Evolutionary conservation across 2,329 filamentous ascomycete species (phyloP).

Genomic region (Bertia moriformis): DNA sequence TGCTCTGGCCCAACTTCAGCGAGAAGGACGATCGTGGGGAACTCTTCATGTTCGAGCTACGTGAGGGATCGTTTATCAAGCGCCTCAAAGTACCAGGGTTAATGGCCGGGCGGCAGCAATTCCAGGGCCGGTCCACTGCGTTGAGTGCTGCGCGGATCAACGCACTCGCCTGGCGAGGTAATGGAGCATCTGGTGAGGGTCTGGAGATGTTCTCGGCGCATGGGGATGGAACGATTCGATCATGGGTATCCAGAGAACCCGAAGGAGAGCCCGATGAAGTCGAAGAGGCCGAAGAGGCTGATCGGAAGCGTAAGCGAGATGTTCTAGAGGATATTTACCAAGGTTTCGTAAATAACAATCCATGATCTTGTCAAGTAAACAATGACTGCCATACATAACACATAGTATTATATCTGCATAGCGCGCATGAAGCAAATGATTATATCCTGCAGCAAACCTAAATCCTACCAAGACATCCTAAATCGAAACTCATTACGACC

Average conservation of each 20-base stretch:
- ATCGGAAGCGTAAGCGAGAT: conserved; percentile 40
- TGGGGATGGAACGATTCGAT: conserved; percentile 41
- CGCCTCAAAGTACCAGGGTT: conserved; percentile 31
- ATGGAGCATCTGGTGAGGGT: conserved; percentile 23
- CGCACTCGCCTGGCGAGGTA: conserved; percentile 37
- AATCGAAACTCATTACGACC: too few species aligned
- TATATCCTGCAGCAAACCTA: too few species aligned
- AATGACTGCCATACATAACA: too few species aligned
- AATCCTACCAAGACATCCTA: too few species aligned
- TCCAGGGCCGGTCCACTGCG: conserved; percentile 17
- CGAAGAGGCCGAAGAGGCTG: conserved; percentile 15
- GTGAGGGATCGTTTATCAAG: conserved; percentile 37
- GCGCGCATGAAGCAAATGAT: too few species aligned
- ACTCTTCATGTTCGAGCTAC: conserved; percentile 41
- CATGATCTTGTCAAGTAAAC: too few species aligned
- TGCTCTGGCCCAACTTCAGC: conserved; percentile 37
- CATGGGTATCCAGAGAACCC: conserved; percentile 33
- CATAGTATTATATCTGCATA: too few species aligned
- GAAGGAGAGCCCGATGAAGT: conserved; percentile 20
- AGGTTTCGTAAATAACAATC: conserved; percentile 31
- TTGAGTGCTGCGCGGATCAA: conserved; percentile 31
- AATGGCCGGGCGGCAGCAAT: conserved; percentile 12
- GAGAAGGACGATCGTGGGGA: conserved; percentile 30
- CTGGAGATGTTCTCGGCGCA: conserved; percentile 48
- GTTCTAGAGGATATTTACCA: conserved; percentile 43